Percentiles rank a stretch among this genome's conserved stretches.
Evolutionary conservation across 2,329 filamentous ascomycete species (phyloP).

Genomic region (Fusarium protoensiforme): DNA sequence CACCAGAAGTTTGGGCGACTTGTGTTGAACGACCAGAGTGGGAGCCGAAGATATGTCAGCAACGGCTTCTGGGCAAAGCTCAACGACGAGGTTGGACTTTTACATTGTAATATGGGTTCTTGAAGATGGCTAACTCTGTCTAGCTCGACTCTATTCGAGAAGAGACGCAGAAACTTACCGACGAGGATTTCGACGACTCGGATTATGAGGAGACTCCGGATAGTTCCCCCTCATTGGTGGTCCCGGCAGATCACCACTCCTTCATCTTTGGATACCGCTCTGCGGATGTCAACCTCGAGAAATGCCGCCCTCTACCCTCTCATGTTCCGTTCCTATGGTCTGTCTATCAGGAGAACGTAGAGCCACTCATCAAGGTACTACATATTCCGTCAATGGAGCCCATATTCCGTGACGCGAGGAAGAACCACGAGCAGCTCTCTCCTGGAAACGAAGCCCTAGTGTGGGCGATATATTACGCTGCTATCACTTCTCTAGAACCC

Average conservation of each 20-base stretch:
- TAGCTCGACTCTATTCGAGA: conserved; percentile 57
- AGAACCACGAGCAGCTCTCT: conserved; percentile 67
- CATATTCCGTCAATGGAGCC: conserved; percentile 75
- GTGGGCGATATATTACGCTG: conserved; percentile 71
- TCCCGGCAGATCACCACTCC: conserved; percentile 68
- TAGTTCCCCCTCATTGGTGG: conserved; percentile 50
- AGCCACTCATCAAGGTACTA: conserved; percentile 77
- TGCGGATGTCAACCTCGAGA: conserved; percentile 72
- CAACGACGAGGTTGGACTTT: conserved; percentile 72
- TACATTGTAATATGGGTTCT: neutral
- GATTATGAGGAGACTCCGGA: conserved; percentile 70
- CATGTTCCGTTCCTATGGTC: conserved; percentile 77
- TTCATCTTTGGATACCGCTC: conserved; percentile 81
- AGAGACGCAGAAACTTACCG: conserved; percentile 59
- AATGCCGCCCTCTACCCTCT: conserved; percentile 72
- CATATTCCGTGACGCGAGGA: conserved; percentile 69
- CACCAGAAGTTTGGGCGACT: conserved; percentile 71
- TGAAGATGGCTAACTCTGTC: conserved; percentile 11
- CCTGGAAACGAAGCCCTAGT: conserved; percentile 70
- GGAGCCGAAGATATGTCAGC: conserved; percentile 78
- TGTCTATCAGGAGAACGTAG: conserved; percentile 78
- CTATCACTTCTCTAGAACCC: conserved; percentile 69
- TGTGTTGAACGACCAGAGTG: conserved; percentile 75
- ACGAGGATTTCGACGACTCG: conserved; percentile 62
- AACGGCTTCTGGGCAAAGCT: conserved; percentile 82